Evolutionary conservation across 2,329 filamentous ascomycete species (phyloP), one percentile per base, ranked within the genome.

Genomic region (Paraphoma sp.): DNA sequence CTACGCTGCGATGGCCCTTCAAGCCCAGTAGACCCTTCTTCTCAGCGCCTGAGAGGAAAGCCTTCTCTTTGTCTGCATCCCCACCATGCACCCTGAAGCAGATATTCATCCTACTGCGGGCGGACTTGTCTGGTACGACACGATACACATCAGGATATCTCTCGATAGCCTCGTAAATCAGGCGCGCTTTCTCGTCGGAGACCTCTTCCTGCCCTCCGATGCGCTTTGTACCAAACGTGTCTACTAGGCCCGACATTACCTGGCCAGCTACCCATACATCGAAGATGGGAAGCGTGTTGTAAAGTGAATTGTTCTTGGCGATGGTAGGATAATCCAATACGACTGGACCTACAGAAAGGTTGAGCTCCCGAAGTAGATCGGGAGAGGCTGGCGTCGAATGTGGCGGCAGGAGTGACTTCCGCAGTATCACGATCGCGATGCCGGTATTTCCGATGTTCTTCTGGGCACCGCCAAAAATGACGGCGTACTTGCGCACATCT

Each of bases 241-340:
- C 71, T 12, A 96, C 82, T 0, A 97, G 84, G 62, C 86, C 87
- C 71, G 90, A 87, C 72, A 98, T 88, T 49, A 98, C 93, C 74
- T 91, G 87, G n/a, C 93, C 93, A 14, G 92, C 91, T 51, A 97
- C 86, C 81, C 89, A 98, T 38, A 97, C 90, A 75, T 94, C 93
- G 70, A 98, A 97, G 70, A 98, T 96, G 70, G 92, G 93, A 10
- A 98, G 81, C 0, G 94, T 98, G 79, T 98, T 98, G 82, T 98
- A 98, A 29, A 98, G 84, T 67, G 90, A 95, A 81, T 96, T 95
- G 80, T 96, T 96, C 83, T 96, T 96, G 41, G 91, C 89, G 64
- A 95, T 89, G 0, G 86, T 92, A 60, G 92, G 89, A 72, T 94
- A 98, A 62, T 91, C 86, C 46, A 98, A 81, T 43, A 97, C 86